Conservation (phyloP, 192 early-diverging fungal genomes). For the Irineochytrium annulatum region DNA sequence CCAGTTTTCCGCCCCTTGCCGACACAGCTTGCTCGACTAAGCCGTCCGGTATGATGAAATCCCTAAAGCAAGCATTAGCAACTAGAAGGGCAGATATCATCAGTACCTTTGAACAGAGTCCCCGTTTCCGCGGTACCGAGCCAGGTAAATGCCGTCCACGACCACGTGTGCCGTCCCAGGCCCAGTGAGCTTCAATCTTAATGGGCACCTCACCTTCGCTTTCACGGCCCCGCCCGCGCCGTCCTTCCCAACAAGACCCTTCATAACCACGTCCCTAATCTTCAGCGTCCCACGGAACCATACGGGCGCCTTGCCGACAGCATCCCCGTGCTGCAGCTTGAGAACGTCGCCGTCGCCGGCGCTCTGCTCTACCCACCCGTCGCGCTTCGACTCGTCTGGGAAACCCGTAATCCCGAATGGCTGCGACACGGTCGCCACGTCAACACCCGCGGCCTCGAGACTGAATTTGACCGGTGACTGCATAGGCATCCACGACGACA, state of each 20-base stretch:
- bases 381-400: slow-evolving; percentile 58
- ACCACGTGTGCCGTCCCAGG: slow-evolving; percentile 63
- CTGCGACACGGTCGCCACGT: slow-evolving; percentile 55
- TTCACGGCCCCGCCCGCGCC: neutral
- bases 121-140: slow-evolving; percentile 64
- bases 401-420: slow-evolving; percentile 68
- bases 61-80: too few relatives aligned
- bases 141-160: slow-evolving; percentile 65
- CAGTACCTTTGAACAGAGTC: slow-evolving; percentile 64
- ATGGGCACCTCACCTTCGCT: slow-evolving; percentile 42
- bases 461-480: slow-evolving; percentile 31
- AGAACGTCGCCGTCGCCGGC: slow-evolving; percentile 26
- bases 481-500: neutral
- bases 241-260: too few relatives aligned
- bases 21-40: neutral
- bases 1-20: slow-evolving; percentile 1
- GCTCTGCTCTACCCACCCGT: slow-evolving; percentile 16
- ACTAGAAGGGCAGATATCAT: too few relatives aligned
- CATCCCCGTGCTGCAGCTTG: neutral
- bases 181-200: slow-evolving; percentile 65
- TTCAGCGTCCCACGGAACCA: slow-evolving; percentile 43
- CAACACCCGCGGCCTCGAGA: slow-evolving; percentile 73
- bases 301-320: slow-evolving; percentile 1
- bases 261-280: neutral
- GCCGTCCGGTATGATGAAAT: slow-evolving; percentile 54